Percentiles rank a stretch among this genome's conserved stretches.
phyloP scores from a whole-genome alignment of 345 rosid genomes.

The Salix arbutifolia region DNA sequence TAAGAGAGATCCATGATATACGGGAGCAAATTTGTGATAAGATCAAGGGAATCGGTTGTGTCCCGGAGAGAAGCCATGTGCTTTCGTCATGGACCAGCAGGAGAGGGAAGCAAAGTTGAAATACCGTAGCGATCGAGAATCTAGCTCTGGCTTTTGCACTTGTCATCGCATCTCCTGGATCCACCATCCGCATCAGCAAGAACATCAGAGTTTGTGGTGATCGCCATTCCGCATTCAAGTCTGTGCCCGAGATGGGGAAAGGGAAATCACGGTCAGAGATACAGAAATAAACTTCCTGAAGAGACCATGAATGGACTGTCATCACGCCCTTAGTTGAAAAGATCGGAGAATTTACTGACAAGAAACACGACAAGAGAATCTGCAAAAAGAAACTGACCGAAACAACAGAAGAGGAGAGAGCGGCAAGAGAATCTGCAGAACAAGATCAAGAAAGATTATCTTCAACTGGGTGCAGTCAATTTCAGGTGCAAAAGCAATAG shows the following conservation, averaged over 20 bases:
- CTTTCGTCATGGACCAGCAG: slow-evolving; percentile 49
- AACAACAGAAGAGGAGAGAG: background rate
- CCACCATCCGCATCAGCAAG: slow-evolving; percentile 59
- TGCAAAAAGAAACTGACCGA: background rate
- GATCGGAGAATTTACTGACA: background rate
- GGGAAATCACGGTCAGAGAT: slow-evolving; percentile 63
- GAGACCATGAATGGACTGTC: background rate
- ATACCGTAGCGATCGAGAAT: slow-evolving; percentile 68
- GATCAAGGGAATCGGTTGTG: slow-evolving; percentile 58
- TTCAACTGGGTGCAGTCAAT: background rate
- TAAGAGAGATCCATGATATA: slow-evolving; percentile 42
- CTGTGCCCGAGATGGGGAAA: slow-evolving; percentile 45
- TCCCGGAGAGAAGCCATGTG: slow-evolving; percentile 57
- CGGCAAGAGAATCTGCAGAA: background rate
- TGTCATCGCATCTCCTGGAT: slow-evolving; percentile 49
- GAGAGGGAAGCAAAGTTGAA: slow-evolving; percentile 58
- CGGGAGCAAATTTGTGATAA: slow-evolving; percentile 48
- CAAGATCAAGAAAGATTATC: background rate
- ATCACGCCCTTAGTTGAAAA: background rate
- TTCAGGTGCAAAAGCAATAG: background rate
- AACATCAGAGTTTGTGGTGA: slow-evolving; percentile 66
- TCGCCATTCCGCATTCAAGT: slow-evolving; percentile 64
- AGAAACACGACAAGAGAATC: background rate
- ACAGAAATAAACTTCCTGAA: no score
- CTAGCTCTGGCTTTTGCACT: slow-evolving; percentile 73